These are phyloP conservation scores for Climacium dendroides DNA, from an alignment of 225 moss, liverwort and hornwort species.

Conservation along the genomic window DNA sequence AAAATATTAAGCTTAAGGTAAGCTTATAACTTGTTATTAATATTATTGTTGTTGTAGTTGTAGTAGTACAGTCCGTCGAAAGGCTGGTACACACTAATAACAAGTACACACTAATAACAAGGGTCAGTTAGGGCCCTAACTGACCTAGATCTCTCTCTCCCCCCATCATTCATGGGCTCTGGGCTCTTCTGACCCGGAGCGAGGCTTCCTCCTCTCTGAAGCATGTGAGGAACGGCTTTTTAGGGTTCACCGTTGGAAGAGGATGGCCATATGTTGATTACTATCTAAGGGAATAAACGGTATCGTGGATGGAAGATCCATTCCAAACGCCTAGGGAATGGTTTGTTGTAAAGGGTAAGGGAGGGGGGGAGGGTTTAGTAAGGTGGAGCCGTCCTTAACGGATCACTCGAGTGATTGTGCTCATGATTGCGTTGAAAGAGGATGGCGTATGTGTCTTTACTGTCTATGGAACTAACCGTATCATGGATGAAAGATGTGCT, in stretches of 20 bases:
- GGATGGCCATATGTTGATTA: neutral
- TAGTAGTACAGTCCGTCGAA: too few species aligned
- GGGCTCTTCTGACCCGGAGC: neutral
- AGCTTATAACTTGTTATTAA: too few species aligned
- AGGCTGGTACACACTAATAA: too few species aligned
- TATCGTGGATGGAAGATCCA: neutral
- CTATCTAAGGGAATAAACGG: neutral
- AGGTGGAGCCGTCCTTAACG: too few species aligned
- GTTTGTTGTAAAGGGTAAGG: too few species aligned
- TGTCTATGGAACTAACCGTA: neutral
- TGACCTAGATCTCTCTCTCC: neutral
- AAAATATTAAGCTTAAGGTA: too few species aligned
- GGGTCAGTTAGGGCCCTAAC: too few species aligned
- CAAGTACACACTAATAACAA: too few species aligned
- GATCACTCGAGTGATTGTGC: too few species aligned
- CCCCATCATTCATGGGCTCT: neutral
- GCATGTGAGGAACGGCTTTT: fast-evolving
- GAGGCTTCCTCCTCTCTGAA: neutral
- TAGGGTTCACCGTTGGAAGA: neutral
- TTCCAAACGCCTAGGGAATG: neutral
- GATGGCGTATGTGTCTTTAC: neutral
- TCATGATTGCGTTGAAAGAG: neutral
- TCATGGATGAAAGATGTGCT: neutral
- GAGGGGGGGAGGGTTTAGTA: too few species aligned
- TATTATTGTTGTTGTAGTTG: too few species aligned